Evolutionary conservation across 768 basidiomycete species (phyloP), one percentile per base, ranked within the genome.

Genomic region (Leccinum obscurum): DNA sequence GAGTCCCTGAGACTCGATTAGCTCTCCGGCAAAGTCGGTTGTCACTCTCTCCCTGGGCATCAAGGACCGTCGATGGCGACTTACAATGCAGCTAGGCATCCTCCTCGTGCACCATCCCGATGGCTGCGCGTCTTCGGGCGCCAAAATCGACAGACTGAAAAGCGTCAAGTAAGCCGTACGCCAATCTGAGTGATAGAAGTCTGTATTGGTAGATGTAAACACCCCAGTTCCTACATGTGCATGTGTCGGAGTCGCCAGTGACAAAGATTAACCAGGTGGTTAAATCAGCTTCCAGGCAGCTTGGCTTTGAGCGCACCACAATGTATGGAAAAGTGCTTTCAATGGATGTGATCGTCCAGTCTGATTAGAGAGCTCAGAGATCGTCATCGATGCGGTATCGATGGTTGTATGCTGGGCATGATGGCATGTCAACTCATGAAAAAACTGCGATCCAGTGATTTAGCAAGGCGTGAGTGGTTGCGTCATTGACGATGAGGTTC

Each of bases 61-160:
- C 34, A 32, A 11, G 62, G 55, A 28, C 75, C 74, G 14, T 74
- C 64, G 53, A 75, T 35, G 44, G 69, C 55, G 46, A 77, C 53
- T 56, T 75, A 72, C 59, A 73, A 41, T 41, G 64, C 73, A 77
- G 37, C 75, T 63, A 10, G 55, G 54, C 9, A 73, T 65, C 52
- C 17, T 49, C 64, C 24, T 56, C 53, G 8, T 17, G 51, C 6
- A 37, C 65, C 62, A 66, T 32, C 64, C 63, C 7, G 53, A 39
- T 3, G 75, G 72, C 8, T 64, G 62, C 6, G 72, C 61, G 20
- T 71, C 64, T 48, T 72, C 62, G 32, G 73, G 68, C 22, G 63
- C 62, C 61, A 53, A 57, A 50, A 72, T 72, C 13, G 65, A 28
- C 17, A 65, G 63, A 24, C 61, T 53, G 48, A 58, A 30, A 30